Conservation (phyloP, 2,329 filamentous ascomycete species). For the Ophiostoma ulmi region DNA sequence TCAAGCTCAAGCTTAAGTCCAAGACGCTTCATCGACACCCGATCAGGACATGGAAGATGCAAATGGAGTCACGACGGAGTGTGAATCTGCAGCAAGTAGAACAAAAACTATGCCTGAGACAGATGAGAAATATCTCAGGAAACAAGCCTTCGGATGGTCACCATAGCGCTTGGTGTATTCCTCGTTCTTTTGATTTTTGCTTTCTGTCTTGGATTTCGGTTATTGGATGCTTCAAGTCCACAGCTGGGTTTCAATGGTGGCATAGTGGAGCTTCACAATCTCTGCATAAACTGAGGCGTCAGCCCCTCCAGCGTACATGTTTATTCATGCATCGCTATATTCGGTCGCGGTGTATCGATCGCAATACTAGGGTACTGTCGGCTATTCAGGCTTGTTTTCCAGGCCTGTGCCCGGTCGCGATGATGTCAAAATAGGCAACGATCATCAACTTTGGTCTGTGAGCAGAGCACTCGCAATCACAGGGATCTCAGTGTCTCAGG, state of each 20-base stretch:
- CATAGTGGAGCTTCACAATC: neutral
- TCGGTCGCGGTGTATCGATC: neutral
- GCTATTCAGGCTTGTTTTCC: neutral
- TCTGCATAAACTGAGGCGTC: slow-evolving; percentile 3
- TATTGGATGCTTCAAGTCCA: neutral
- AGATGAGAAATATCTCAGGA: neutral
- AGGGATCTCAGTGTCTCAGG: slow-evolving; percentile 10
- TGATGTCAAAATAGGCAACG: neutral
- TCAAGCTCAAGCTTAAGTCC: slow-evolving; percentile 7
- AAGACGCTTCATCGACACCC: neutral
- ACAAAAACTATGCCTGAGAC: neutral
- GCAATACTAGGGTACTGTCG: neutral
- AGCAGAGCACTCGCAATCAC: neutral
- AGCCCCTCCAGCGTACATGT: neutral
- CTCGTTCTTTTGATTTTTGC: neutral
- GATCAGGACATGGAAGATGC: neutral
- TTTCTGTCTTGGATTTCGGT: neutral
- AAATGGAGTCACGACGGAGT: neutral
- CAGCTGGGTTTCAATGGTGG: neutral
- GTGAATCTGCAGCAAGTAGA: neutral
- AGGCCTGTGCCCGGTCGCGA: neutral
- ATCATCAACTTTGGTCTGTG: neutral
- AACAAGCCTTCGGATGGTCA: neutral
- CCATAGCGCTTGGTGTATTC: neutral
- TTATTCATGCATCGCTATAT: neutral